Evolutionary conservation across 352 stramenopile species (phyloP).

Genomic region (Plasmopara viticola): DNA sequence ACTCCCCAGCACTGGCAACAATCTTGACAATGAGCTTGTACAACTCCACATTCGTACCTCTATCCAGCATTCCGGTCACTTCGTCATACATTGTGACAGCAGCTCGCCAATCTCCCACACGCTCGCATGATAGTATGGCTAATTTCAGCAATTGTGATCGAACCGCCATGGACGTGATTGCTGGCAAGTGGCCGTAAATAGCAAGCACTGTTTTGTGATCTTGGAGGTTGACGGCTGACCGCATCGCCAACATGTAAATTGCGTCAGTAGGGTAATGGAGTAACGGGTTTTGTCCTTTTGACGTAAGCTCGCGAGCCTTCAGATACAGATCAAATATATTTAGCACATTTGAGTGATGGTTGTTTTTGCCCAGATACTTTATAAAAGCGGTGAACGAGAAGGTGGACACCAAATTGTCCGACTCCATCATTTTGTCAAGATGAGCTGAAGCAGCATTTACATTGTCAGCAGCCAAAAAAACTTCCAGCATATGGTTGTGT

Average conservation of each 20-base stretch:
- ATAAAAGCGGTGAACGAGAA: slow-evolving; percentile 74
- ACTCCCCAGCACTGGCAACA: slow-evolving; percentile 76
- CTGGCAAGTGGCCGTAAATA: slow-evolving; percentile 48
- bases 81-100: slow-evolving; percentile 76
- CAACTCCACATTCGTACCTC: slow-evolving; percentile 57
- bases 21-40: slow-evolving; percentile 83
- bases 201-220: slow-evolving; percentile 57
- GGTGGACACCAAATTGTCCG: slow-evolving; percentile 39
- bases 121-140: slow-evolving; percentile 54
- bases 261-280: slow-evolving; percentile 61
- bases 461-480: slow-evolving; percentile 57
- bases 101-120: slow-evolving; percentile 58
- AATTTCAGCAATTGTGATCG: slow-evolving; percentile 43
- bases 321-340: slow-evolving; percentile 59
- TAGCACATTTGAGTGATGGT: slow-evolving; percentile 37
- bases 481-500: slow-evolving; percentile 72
- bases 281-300: slow-evolving; percentile 44
- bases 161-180: slow-evolving; percentile 41
- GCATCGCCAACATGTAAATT: slow-evolving; percentile 58
- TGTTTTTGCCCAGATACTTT: slow-evolving; percentile 47
- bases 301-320: slow-evolving; percentile 35
- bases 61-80: slow-evolving; percentile 45
- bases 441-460: slow-evolving; percentile 36
- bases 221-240: slow-evolving; percentile 32
- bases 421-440: slow-evolving; percentile 43